These are phyloP conservation scores for Allomyces macrogynus DNA, from an alignment of 192 early-diverging fungal genomes.

Conservation along the genomic window DNA sequence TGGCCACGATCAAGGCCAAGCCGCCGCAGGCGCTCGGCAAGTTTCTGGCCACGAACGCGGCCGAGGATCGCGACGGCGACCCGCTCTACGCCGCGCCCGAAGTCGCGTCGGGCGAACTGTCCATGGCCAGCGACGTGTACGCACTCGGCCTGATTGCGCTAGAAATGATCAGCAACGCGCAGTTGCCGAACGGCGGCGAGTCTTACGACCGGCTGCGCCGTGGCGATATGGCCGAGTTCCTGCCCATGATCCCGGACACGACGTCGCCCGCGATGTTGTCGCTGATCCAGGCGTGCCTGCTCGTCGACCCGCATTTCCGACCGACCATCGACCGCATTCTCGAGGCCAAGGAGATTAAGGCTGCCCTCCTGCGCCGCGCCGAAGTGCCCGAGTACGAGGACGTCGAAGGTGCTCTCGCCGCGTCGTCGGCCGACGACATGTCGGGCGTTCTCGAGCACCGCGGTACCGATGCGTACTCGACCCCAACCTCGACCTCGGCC, in stretches of 20 bases:
- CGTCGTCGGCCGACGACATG: no score
- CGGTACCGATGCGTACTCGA: no score
- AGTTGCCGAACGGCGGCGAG: background rate
- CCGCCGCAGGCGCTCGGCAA: background rate
- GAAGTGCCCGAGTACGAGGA: no score
- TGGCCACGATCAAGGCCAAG: background rate
- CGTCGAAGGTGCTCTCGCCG: no score
- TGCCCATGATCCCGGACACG: background rate
- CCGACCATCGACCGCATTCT: background rate
- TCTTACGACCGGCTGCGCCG: background rate
- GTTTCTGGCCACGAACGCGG: background rate
- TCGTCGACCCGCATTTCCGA: background rate
- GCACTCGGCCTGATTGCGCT: background rate
- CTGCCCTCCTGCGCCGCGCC: no score
- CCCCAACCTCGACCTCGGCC: no score
- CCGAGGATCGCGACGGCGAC: background rate
- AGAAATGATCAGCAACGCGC: background rate
- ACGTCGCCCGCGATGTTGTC: background rate
- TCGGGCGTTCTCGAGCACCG: no score
- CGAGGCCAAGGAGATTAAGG: no score
- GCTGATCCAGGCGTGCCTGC: background rate
- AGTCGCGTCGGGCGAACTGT: background rate
- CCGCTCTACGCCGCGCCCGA: background rate
- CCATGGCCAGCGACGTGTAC: background rate
- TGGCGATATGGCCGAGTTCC: background rate